Evolutionary conservation across 768 basidiomycete genomes (phyloP).

Genomic region (Porphyrellus cyaneotinctus): DNA sequence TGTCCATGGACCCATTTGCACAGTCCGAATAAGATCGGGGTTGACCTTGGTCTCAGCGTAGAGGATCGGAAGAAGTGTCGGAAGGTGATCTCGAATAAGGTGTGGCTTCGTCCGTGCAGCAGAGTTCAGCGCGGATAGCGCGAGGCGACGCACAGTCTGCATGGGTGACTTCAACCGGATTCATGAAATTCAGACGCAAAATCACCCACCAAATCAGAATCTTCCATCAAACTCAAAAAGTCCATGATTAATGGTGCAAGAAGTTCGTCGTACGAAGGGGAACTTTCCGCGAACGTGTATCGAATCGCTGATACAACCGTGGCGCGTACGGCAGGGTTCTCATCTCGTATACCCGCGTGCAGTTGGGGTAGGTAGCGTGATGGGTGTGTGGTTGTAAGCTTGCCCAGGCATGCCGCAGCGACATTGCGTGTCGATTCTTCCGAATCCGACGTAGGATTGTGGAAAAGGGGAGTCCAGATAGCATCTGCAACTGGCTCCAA

Average conservation of each 20-base stretch:
- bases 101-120: constrained; percentile 94
- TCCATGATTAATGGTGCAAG: constrained; percentile 86
- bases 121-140: constrained; percentile 88
- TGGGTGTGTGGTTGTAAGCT: constrained; percentile 89
- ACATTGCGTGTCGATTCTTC: constrained; percentile 94
- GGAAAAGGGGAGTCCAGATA: constrained; percentile 90
- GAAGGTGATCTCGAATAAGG: constrained; percentile 81
- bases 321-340: constrained; percentile 68
- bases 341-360: constrained; percentile 72
- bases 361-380: constrained; percentile 89
- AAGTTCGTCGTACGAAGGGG: constrained; percentile 83
- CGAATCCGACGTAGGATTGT: constrained; percentile 74
- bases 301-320: constrained; percentile 92
- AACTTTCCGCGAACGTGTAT: constrained; percentile 84
- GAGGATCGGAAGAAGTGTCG: constrained; percentile 69
- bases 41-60: constrained; percentile 85
- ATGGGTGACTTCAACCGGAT: not conserved
- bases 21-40: constrained; percentile 75
- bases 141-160: constrained; percentile 86
- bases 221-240: constrained; percentile 88
- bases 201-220: constrained; percentile 71
- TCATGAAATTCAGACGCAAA: not conserved
- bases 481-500: constrained; percentile 83
- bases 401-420: constrained; percentile 94
- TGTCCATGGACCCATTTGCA: constrained; percentile 97